Evolutionary conservation across 2,329 filamentous ascomycete species (phyloP).

Genomic region (Alternaria alternata): DNA sequence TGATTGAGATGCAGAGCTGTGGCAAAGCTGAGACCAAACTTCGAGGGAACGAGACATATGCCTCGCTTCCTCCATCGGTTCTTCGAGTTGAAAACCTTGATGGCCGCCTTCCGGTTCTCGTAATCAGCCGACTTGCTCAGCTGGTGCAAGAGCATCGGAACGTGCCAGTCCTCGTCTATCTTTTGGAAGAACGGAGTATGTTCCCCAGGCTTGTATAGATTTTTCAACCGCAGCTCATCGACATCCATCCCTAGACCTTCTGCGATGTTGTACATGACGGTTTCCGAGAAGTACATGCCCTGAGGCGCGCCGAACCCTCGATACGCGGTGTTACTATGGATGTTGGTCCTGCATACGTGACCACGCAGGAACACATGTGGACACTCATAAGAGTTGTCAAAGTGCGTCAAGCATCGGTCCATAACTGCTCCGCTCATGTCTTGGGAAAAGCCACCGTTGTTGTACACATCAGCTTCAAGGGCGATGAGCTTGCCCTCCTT

Average conservation of each 20-base stretch:
- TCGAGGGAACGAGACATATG: slow-evolving; percentile 84
- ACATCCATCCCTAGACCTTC: slow-evolving; percentile 85
- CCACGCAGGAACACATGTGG: slow-evolving; percentile 87
- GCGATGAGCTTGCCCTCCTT: slow-evolving; percentile 92
- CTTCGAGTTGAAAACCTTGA: slow-evolving; percentile 78
- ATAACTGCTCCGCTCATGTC: slow-evolving; percentile 78
- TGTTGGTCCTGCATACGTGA: slow-evolving; percentile 89
- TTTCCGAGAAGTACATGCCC: slow-evolving; percentile 91
- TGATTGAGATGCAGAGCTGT: slow-evolving; percentile 95
- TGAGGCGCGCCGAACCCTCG: slow-evolving; percentile 94
- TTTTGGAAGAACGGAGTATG: slow-evolving; percentile 89
- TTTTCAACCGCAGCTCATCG: slow-evolving; percentile 80
- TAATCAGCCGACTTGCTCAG: slow-evolving; percentile 79
- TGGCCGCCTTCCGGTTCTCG: slow-evolving; percentile 69
- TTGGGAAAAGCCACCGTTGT: slow-evolving; percentile 83
- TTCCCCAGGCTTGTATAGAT: slow-evolving; percentile 81
- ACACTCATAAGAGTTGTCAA: slow-evolving; percentile 87
- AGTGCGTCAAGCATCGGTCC: slow-evolving; percentile 83
- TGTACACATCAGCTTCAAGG: slow-evolving; percentile 86
- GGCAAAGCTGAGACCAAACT: slow-evolving; percentile 91
- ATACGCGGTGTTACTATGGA: slow-evolving; percentile 95
- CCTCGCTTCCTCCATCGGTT: slow-evolving; percentile 96
- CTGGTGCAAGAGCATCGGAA: slow-evolving; percentile 90
- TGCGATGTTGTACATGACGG: slow-evolving; percentile 86
- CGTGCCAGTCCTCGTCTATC: slow-evolving; percentile 84